Evolutionary conservation across 2,329 filamentous ascomycete genomes (phyloP), one percentile per base, ranked within the genome.

Genomic region (Claviceps digitariae): DNA sequence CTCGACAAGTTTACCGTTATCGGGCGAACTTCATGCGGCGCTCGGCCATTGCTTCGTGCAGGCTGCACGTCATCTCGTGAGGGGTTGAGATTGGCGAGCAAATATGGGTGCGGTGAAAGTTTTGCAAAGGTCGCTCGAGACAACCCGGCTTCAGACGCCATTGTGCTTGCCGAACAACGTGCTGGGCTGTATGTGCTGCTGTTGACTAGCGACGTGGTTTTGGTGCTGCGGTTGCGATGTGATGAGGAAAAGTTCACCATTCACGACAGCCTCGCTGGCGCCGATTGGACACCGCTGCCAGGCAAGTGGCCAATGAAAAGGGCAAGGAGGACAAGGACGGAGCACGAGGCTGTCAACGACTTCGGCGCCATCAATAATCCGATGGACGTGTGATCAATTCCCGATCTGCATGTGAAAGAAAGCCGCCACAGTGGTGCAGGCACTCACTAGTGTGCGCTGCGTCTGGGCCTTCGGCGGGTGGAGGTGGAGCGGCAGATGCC

Each of bases 71-170:
- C 57, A 51, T 77, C 71, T 54, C 73, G 69, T 58, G 73, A 72
- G 36, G 84, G 78, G 57, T 85, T 79, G 62, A 97, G 86, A 69
- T 94, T 93, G 51, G 90, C 87, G 65, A 94, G 85, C 57, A 97
- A 83, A 72, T 88, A 96, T 9, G 89, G 86, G 60, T 89, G 84
- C 5, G 93, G 90, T 38, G 89, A 89, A 64, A 96, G 83, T 64
- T 90, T 90, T 55, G 90, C 88, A 69, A 95, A 95, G 62, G 88
- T 84, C 60, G 86, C 73, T 63, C 86, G 72, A 46, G 76, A 71
- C 53, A 79, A 68, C 52, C 74, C 74, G 43, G 62, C 57, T 4
- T 62, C 57, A 20, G 66, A 56, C 13, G 69, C 62, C 68, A 68
- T 67, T 31, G 15, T 27, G 40, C 25, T 7, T 9, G 17, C 23